Evolutionary conservation across 1,284 basidiomycete species (phyloP).

Genomic region (Ustilago xerochloae): DNA sequence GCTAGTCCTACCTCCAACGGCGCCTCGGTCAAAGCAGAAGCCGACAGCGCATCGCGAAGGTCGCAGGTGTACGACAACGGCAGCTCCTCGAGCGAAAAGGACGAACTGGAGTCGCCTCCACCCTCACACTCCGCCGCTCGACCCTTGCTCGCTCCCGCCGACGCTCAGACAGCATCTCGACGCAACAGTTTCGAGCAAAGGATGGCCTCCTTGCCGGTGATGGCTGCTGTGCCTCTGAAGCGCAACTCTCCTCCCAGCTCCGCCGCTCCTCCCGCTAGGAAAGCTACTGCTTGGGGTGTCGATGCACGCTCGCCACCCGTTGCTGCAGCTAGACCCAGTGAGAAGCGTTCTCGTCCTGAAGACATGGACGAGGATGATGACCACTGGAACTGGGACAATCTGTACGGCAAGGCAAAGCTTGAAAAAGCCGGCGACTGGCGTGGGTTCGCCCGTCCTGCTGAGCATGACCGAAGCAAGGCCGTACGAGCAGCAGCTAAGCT

Average conservation of each 20-base stretch:
- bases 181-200: constrained; percentile 56
- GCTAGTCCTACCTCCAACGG: constrained; percentile 22
- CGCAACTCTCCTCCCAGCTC: constrained; percentile 34
- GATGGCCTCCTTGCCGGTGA: constrained; percentile 52
- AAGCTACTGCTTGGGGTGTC: constrained; percentile 47
- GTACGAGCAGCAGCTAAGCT: constrained; percentile 13
- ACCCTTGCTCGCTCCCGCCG: constrained; percentile 9
- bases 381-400: constrained; percentile 50
- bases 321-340: constrained; percentile 6
- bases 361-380: constrained; percentile 51
- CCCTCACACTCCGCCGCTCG: constrained; percentile 11
- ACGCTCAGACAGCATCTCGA: constrained; percentile 25
- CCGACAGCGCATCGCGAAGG: constrained; percentile 18
- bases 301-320: constrained; percentile 35
- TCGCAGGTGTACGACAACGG: constrained; percentile 24
- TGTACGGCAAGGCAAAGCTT: constrained; percentile 46
- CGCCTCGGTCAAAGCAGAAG: constrained; percentile 20
- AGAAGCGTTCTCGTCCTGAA: constrained; percentile 41
- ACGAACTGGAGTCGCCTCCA: constrained; percentile 49
- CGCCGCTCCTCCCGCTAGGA: constrained; percentile 20
- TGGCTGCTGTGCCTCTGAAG: constrained; percentile 53
- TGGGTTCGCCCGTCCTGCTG: constrained; percentile 42
- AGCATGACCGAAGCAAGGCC: constrained; percentile 23
- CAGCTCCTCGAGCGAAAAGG: constrained; percentile 46
- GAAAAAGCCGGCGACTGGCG: constrained; percentile 52